Conservation (phyloP, 1,139 yeast species). For the Magnusiomyces clavatus region DNA sequence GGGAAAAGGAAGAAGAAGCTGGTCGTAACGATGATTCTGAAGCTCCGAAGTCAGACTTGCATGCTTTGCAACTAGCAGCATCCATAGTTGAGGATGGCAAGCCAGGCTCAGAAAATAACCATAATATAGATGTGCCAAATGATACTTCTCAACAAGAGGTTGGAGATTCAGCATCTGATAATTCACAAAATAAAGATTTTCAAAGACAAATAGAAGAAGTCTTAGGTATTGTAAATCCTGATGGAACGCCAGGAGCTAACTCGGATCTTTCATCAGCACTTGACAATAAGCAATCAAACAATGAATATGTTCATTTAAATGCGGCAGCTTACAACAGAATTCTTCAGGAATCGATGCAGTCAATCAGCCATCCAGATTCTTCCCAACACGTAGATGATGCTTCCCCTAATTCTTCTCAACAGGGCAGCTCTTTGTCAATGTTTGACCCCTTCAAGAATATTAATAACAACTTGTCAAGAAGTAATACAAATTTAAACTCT, state of each 20-base stretch:
- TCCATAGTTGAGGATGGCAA: not conserved
- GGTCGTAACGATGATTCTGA: conserved; percentile 1
- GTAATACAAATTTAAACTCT: no score
- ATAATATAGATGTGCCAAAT: not conserved
- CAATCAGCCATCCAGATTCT: no score
- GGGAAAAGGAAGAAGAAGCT: conserved; percentile 9
- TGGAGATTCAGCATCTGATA: not conserved
- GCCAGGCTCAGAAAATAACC: not conserved
- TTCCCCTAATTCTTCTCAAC: no score
- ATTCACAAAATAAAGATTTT: not conserved
- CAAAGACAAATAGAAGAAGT: conserved; percentile 6
- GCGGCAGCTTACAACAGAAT: not conserved
- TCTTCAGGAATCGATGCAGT: not conserved
- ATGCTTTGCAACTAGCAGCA: conserved; percentile 13
- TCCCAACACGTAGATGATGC: no score
- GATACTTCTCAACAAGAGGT: not conserved
- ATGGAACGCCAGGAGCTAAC: not conserved
- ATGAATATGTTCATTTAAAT: not conserved
- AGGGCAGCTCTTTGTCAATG: no score
- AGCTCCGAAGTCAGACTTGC: conserved; percentile 10
- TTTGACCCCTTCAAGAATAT: no score
- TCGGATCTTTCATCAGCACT: not conserved
- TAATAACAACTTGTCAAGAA: no score
- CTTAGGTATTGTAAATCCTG: conserved; percentile 1
- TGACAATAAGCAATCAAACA: not conserved